Base-by-base conservation (phyloP, 2,329 filamentous ascomycete genomes). In the Fusarium duplospermum region DNA sequence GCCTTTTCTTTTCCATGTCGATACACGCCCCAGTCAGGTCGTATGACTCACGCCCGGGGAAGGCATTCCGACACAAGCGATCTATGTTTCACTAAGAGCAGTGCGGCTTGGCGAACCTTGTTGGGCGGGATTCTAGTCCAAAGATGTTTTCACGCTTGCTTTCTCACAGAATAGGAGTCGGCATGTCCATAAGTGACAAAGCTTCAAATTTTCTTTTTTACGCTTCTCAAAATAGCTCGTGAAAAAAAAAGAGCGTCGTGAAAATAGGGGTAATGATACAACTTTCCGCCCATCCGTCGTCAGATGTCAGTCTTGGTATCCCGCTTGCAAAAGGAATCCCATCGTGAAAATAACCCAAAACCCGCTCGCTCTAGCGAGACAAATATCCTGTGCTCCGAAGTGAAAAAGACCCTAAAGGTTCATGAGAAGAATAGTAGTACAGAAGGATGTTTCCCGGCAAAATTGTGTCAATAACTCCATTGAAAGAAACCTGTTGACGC, bases 391-490 rank as follows among this genome's bases (percentile, higher is more conserved):
- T 70, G 70, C 67, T 70, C 71, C 72, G 59, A 66, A 62, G 62
- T n/a, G 62, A 66, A 69, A 69, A 59, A 22, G 65, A 57, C 72
- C 60, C 65, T 64, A 66, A 38, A 66, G 56, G 50, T 54, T 52
- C 47, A 62, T 64, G 38, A 78, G 76, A 80, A 78, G 66, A 73
- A 70, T 83, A 83, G 66, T 82, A 76, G 74, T 83, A 84, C 83
- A 84, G 62, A 76, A 71, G 66, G 77, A 64, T 10, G 6, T 22
- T 31, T 14, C 64, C 66, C 66, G 59, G 31, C 59, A 64, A 66
- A 72, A 13, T 13, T 52, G 64, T 58, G 66, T 31, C 67, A 36
- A 62, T 58, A 72, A 73, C 65, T 47, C 71, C 64, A 57, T 67
- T 69, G 67, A 64, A 65, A 64, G 45, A 16, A 63, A 18, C 42